phyloP scores from a whole-genome alignment of 2,329 filamentous ascomycete species.

The Scleromitrula shiraiana region DNA sequence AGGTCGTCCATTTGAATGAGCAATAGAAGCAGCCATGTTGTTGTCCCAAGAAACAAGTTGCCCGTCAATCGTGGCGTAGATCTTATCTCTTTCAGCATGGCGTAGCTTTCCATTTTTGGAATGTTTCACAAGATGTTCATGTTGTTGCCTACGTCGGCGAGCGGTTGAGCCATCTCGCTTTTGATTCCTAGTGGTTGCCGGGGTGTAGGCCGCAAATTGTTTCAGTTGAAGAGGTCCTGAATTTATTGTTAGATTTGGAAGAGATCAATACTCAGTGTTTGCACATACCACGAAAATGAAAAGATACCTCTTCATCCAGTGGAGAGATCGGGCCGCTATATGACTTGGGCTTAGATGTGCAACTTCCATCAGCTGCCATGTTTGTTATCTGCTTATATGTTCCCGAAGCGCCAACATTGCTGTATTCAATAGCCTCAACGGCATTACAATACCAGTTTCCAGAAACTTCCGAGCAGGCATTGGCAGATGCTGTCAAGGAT shows the following conservation, averaged over 20 bases:
- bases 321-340: slow-evolving; percentile 59
- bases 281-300: slow-evolving; percentile 7
- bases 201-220: slow-evolving; percentile 61
- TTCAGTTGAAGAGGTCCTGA: slow-evolving; percentile 56
- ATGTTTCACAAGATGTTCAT: slow-evolving; percentile 28
- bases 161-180: slow-evolving; percentile 31
- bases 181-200: slow-evolving; percentile 30
- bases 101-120: slow-evolving; percentile 31
- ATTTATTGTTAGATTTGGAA: neutral
- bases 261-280: neutral
- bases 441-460: slow-evolving; percentile 58
- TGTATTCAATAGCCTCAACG: slow-evolving; percentile 61
- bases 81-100: slow-evolving; percentile 32
- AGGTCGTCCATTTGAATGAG: neutral
- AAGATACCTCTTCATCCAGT: slow-evolving; percentile 57
- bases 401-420: slow-evolving; percentile 50
- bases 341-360: slow-evolving; percentile 41
- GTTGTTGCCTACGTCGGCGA: slow-evolving; percentile 10
- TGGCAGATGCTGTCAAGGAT: neutral
- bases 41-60: slow-evolving; percentile 20
- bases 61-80: slow-evolving; percentile 23
- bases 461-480: slow-evolving; percentile 27
- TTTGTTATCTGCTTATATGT: slow-evolving; percentile 55
- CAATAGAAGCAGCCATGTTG: slow-evolving; percentile 11
- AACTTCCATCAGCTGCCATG: slow-evolving; percentile 50